Conservation (phyloP, 139 green algal species). For the Closterium sp. region DNA sequence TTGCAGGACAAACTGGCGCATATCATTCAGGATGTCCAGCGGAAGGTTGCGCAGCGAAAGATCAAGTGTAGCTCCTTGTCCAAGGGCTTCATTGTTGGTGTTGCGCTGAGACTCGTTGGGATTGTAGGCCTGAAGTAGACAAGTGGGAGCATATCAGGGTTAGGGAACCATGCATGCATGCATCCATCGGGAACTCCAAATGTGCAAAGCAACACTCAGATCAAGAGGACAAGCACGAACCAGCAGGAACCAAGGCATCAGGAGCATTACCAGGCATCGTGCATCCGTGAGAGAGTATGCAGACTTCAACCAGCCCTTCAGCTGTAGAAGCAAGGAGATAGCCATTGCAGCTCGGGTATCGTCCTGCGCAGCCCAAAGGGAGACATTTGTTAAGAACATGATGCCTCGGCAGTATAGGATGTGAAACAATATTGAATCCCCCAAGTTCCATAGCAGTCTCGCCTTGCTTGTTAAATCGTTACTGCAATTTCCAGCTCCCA, state of each 20-base stretch:
- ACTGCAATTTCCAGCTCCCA: not conserved
- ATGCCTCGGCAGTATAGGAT: too few species aligned
- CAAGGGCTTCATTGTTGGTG: not conserved
- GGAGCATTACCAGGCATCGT: constrained; percentile 36
- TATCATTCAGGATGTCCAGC: not conserved
- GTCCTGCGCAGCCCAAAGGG: not conserved
- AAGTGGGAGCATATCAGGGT: not conserved
- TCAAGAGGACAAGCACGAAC: too few species aligned
- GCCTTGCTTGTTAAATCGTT: too few species aligned
- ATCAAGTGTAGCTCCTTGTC: not conserved
- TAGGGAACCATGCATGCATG: not conserved
- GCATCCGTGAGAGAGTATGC: constrained; percentile 31
- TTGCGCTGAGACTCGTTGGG: not conserved
- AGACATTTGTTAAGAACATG: too few species aligned
- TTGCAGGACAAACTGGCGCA: not conserved
- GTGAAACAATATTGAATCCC: too few species aligned
- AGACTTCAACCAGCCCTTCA: constrained; percentile 39
- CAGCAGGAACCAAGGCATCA: too few species aligned
- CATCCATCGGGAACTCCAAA: too few species aligned
- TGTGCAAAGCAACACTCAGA: too few species aligned
- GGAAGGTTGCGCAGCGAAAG: not conserved
- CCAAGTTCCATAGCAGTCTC: too few species aligned
- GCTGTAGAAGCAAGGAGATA: constrained; percentile 33
- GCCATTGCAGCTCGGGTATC: constrained; percentile 19
- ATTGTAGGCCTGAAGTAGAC: not conserved